Percentiles rank a stretch among this genome's conserved stretches.
phyloP scores from a whole-genome alignment of 805 yeast genomes.

The Candida boleticola region DNA sequence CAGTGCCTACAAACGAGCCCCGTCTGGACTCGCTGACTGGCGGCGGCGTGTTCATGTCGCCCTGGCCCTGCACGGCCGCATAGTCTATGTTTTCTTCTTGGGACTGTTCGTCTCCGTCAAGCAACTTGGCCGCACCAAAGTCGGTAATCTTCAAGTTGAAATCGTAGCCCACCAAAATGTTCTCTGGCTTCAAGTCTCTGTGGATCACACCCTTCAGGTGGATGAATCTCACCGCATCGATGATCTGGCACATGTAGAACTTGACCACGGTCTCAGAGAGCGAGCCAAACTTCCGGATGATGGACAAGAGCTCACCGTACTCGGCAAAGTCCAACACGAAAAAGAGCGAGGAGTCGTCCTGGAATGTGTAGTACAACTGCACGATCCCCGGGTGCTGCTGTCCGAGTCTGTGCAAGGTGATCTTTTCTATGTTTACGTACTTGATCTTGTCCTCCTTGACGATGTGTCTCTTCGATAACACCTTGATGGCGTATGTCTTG shows the following conservation, averaged over 20 bases:
- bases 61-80: conserved; percentile 16
- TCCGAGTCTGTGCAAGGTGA: conserved; percentile 81
- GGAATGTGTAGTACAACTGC: conserved; percentile 88
- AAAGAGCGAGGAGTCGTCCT: conserved; percentile 82
- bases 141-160: conserved; percentile 92
- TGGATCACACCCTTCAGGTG: conserved; percentile 90
- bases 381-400: conserved; percentile 91
- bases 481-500: conserved; percentile 84
- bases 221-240: conserved; percentile 89
- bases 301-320: conserved; percentile 86
- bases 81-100: conserved; percentile 30
- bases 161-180: conserved; percentile 78
- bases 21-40: conserved; percentile 21
- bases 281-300: conserved; percentile 76
- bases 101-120: conserved; percentile 39
- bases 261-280: conserved; percentile 70
- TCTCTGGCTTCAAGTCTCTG: conserved; percentile 93
- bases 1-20: conserved; percentile 92
- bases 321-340: conserved; percentile 94
- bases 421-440: conserved; percentile 93
- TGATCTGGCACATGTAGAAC: conserved; percentile 80
- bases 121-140: conserved; percentile 93
- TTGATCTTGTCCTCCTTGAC: conserved; percentile 93
- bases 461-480: conserved; percentile 87
- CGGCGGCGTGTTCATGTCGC: conserved; percentile 34